These are phyloP conservation scores for Elongisporangium prolatum DNA, from an alignment of 352 stramenopile genomes.

Conservation along the genomic window DNA sequence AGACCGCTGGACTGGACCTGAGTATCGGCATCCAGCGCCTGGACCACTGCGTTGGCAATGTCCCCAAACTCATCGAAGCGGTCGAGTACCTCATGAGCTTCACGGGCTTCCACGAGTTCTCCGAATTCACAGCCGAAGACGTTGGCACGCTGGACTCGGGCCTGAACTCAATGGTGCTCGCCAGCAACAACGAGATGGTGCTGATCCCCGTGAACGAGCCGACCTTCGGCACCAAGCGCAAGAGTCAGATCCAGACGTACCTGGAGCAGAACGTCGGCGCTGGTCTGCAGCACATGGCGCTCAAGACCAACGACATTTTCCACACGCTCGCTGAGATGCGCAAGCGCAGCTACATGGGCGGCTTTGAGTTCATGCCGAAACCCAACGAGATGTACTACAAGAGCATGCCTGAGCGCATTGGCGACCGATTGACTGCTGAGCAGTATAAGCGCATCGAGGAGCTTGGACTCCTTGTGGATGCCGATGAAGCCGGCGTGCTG, in stretches of 20 bases:
- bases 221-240: constrained; percentile 89
- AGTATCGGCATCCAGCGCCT: constrained; percentile 81
- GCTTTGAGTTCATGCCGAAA: constrained; percentile 85
- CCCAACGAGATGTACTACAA: constrained; percentile 90
- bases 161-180: constrained; percentile 94
- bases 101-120: constrained; percentile 91
- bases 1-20: constrained; percentile 28
- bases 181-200: constrained; percentile 92
- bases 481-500: constrained; percentile 93
- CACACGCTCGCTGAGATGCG: constrained; percentile 85
- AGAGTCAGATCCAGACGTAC: constrained; percentile 96
- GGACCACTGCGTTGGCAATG: constrained; percentile 90
- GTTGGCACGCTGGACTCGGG: constrained; percentile 93
- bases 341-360: constrained; percentile 60
- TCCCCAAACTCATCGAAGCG: constrained; percentile 84
- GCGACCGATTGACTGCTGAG: constrained; percentile 65
- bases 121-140: constrained; percentile 93
- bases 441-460: constrained; percentile 92
- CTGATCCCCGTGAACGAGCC: constrained; percentile 95
- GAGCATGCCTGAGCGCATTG: constrained; percentile 78
- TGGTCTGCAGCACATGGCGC: constrained; percentile 95
- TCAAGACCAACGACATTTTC: constrained; percentile 97
- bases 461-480: constrained; percentile 92
- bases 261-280: constrained; percentile 93
- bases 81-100: constrained; percentile 80